A percentile compares a stretch with the other conserved stretches of the same genome.
Conservation (phyloP, 2,329 filamentous ascomycete genomes). For the Rosellinia necatrix region DNA sequence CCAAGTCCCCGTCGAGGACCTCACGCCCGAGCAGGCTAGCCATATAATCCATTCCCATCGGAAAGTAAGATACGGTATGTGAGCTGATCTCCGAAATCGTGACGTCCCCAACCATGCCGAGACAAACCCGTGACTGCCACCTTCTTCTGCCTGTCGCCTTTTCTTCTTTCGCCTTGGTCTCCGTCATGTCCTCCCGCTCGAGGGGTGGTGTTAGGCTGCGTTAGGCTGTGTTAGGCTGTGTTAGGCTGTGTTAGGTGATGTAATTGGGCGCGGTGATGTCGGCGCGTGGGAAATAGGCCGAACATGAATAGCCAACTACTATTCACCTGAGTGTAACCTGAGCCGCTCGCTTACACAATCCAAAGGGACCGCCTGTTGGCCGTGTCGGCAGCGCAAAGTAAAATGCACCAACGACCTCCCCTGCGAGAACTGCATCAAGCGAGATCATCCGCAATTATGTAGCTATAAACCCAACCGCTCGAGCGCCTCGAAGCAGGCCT, state of each 20-base stretch:
- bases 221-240: background rate
- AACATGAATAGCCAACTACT: too few species aligned
- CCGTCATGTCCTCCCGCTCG: too few species aligned
- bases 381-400: slow-evolving; percentile 69
- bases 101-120: background rate
- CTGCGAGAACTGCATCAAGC: slow-evolving; percentile 70
- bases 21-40: slow-evolving; percentile 68
- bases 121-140: slow-evolving; percentile 1
- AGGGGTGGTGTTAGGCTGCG: background rate
- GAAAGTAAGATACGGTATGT: slow-evolving; percentile 70
- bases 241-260: background rate
- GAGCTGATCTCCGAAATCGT: background rate
- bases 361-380: slow-evolving; percentile 67
- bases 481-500: slow-evolving; percentile 43
- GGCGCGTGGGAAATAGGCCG: slow-evolving; percentile 10
- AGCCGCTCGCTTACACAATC: slow-evolving; percentile 28
- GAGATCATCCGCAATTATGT: slow-evolving; percentile 67
- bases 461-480: slow-evolving; percentile 68
- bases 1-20: slow-evolving; percentile 56
- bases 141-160: background rate
- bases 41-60: slow-evolving; percentile 72
- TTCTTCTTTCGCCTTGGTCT: too few species aligned
- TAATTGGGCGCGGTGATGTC: background rate
- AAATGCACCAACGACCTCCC: slow-evolving; percentile 72
- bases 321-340: too few species aligned